phyloP scores from a whole-genome alignment of 139 green algal species.

The Chara braunii region DNA sequence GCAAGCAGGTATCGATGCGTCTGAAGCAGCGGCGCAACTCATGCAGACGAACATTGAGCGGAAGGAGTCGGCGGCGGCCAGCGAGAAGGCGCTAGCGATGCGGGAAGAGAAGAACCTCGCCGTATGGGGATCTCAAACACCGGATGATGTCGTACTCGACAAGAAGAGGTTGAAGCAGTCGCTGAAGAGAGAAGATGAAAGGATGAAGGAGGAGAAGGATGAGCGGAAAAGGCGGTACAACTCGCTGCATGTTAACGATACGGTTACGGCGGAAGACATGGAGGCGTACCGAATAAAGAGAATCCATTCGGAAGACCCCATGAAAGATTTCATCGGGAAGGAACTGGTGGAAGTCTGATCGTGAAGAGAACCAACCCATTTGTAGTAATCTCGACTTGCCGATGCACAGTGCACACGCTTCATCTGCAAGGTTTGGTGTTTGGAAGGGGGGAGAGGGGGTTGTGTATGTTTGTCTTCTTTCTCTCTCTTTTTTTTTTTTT shows the following conservation, averaged over 20 bases:
- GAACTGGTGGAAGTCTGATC: too few relatives aligned
- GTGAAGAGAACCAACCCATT: too few relatives aligned
- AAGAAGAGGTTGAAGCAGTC: slow-evolving; percentile 62
- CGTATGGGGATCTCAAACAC: slow-evolving; percentile 56
- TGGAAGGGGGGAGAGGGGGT: too few relatives aligned
- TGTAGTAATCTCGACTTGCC: too few relatives aligned
- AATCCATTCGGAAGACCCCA: slow-evolving; percentile 64
- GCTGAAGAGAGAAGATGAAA: slow-evolving; percentile 52
- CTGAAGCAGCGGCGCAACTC: slow-evolving; percentile 43
- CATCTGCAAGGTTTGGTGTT: too few relatives aligned
- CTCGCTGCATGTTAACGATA: slow-evolving; percentile 37
- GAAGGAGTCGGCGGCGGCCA: slow-evolving; percentile 33
- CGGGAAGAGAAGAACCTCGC: slow-evolving; percentile 44
- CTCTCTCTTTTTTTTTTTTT: too few relatives aligned
- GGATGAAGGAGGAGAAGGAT: slow-evolving; percentile 45
- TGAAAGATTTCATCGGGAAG: slow-evolving; percentile 38
- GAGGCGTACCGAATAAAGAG: slow-evolving; percentile 86
- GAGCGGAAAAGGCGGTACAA: slow-evolving; percentile 82
- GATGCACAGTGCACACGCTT: too few relatives aligned
- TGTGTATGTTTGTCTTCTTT: too few relatives aligned
- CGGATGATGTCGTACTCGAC: slow-evolving; percentile 60
- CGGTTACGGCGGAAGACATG: slow-evolving; percentile 90
- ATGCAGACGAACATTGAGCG: slow-evolving; percentile 58
- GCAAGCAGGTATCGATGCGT: slow-evolving; percentile 41
- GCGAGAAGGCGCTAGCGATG: too few relatives aligned